phyloP scores from a whole-genome alignment of 1,139 yeast genomes.

The Candida dubliniensis region DNA sequence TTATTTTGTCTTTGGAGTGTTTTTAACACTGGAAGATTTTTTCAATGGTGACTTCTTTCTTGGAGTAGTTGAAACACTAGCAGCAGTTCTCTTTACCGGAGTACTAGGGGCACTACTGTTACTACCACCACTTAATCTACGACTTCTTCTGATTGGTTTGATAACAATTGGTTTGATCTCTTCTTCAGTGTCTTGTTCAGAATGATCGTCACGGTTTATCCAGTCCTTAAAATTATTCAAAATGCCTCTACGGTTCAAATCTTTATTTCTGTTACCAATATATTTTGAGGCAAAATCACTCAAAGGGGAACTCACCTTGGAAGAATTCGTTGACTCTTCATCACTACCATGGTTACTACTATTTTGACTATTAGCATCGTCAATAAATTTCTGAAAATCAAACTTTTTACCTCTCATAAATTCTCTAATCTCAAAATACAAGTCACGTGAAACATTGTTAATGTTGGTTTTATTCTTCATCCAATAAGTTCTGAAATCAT shows the following conservation, averaged over 20 bases:
- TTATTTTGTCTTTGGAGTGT: slow-evolving; percentile 8
- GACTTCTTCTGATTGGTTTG: slow-evolving; percentile 11
- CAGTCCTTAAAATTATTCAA: slow-evolving; percentile 68
- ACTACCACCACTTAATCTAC: slow-evolving; percentile 9
- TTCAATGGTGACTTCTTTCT: slow-evolving; percentile 3
- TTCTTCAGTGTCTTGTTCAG: slow-evolving; percentile 15
- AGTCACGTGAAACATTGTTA: slow-evolving; percentile 75
- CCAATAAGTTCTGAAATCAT: slow-evolving; percentile 83
- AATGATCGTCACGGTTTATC: slow-evolving; percentile 41
- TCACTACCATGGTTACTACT: slow-evolving; percentile 22
- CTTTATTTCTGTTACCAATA: slow-evolving; percentile 55
- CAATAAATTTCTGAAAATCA: slow-evolving; percentile 35
- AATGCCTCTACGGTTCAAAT: slow-evolving; percentile 46
- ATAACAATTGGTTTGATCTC: slow-evolving; percentile 16
- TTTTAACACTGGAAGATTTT: slow-evolving; percentile 2
- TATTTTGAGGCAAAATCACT: slow-evolving; percentile 62
- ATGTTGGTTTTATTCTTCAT: slow-evolving; percentile 68
- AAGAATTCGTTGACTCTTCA: slow-evolving; percentile 6
- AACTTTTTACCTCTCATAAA: slow-evolving; percentile 58
- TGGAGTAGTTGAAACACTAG: slow-evolving; percentile 3
- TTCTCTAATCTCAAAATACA: slow-evolving; percentile 81
- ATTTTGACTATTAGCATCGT: slow-evolving; percentile 23
- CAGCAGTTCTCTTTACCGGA: slow-evolving; percentile 1
- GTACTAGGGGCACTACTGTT: slow-evolving; percentile 6
- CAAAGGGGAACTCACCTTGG: slow-evolving; percentile 44